Evolutionary conservation across 805 yeast genomes (phyloP).

Genomic region (Lachancea quebecensis): DNA sequence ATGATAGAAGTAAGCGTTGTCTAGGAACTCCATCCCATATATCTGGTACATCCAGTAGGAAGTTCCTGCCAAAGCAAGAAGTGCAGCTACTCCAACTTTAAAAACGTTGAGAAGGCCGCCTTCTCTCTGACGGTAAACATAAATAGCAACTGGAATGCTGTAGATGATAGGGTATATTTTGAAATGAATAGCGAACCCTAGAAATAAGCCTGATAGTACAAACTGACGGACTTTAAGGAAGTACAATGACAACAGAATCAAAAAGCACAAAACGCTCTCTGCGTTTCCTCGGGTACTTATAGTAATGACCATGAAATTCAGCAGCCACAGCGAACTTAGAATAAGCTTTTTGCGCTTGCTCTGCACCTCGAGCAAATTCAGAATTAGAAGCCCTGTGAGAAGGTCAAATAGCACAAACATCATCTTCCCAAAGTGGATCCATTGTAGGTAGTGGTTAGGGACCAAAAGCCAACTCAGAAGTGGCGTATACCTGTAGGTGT

Average conservation of each 20-base stretch:
- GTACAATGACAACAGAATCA: conserved; percentile 56
- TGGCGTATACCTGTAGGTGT: conserved; percentile 92
- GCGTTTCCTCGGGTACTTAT: conserved; percentile 92
- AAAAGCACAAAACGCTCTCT: conserved; percentile 78
- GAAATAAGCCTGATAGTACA: conserved; percentile 39
- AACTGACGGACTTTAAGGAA: conserved; percentile 32
- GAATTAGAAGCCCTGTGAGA: conserved; percentile 63
- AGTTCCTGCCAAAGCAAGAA: conserved; percentile 39
- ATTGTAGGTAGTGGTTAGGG: conserved; percentile 48
- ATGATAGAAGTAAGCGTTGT: conserved; percentile 79
- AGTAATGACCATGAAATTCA: conserved; percentile 92
- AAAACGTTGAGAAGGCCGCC: conserved; percentile 32
- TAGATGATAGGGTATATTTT: conserved; percentile 90
- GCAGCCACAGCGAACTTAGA: conserved; percentile 66
- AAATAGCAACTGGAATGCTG: conserved; percentile 55
- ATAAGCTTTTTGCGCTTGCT: conserved; percentile 30
- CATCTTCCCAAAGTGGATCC: conserved; percentile 72
- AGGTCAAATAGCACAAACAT: conserved; percentile 74
- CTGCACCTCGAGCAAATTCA: conserved; percentile 33
- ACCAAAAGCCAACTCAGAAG: conserved; percentile 73
- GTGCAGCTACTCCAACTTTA: conserved; percentile 36
- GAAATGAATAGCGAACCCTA: conserved; percentile 82
- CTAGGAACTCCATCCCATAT: conserved; percentile 70
- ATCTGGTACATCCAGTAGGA: conserved; percentile 55
- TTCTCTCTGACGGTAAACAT: conserved; percentile 14